phyloP scores from a whole-genome alignment of 1,284 basidiomycete species.

The Agroathelia rolfsii region DNA sequence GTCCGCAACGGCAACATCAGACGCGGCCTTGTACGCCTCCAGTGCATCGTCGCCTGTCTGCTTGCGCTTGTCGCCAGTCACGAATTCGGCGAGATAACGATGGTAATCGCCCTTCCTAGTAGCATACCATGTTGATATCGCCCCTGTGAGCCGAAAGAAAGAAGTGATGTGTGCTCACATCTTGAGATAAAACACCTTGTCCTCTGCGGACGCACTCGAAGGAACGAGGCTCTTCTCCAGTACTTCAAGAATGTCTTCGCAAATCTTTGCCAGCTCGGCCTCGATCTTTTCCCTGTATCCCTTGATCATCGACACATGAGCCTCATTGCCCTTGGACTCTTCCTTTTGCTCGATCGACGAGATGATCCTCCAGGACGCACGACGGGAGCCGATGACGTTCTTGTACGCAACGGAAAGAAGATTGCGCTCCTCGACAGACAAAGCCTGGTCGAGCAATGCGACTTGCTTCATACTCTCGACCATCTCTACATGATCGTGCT shows the following conservation, averaged over 20 bases:
- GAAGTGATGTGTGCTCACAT: slow-evolving; percentile 37
- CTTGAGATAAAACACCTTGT: slow-evolving; percentile 86
- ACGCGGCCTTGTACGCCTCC: slow-evolving; percentile 64
- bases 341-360: slow-evolving; percentile 83
- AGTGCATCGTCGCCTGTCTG: slow-evolving; percentile 57
- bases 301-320: slow-evolving; percentile 77
- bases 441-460: slow-evolving; percentile 65
- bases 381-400: slow-evolving; percentile 78
- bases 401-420: slow-evolving; percentile 78
- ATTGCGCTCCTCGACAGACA: slow-evolving; percentile 79
- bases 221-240: slow-evolving; percentile 79
- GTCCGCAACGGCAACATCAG: slow-evolving; percentile 71
- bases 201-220: slow-evolving; percentile 70
- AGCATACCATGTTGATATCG: slow-evolving; percentile 2
- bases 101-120: slow-evolving; percentile 61
- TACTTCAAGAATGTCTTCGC: slow-evolving; percentile 76
- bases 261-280: slow-evolving; percentile 74
- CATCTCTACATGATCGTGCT: slow-evolving; percentile 39
- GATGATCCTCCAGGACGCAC: slow-evolving; percentile 77
- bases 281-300: slow-evolving; percentile 78
- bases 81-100: slow-evolving; percentile 65
- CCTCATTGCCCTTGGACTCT: slow-evolving; percentile 76
- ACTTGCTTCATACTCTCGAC: slow-evolving; percentile 74
- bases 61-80: slow-evolving; percentile 56
- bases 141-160: slow-evolving; percentile 1